Percentiles rank a stretch among this genome's conserved stretches.
These are phyloP conservation scores for Fusarium domesticum DNA, from an alignment of 2,329 filamentous ascomycete species.

Conservation along the genomic window DNA sequence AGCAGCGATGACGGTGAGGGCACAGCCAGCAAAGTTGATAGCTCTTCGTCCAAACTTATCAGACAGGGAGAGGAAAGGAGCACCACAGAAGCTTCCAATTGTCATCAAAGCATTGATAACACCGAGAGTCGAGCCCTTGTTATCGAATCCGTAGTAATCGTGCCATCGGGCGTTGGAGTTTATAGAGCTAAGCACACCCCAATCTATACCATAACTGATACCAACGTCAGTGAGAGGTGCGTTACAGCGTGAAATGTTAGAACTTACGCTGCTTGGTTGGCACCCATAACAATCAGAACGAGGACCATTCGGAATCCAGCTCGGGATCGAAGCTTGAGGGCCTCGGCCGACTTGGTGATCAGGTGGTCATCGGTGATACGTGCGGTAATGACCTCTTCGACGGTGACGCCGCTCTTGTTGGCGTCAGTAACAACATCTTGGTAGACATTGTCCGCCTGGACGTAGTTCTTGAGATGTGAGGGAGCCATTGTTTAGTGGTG, in stretches of 20 bases:
- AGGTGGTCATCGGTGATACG: conserved; percentile 23
- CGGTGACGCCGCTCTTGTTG: conserved; percentile 18
- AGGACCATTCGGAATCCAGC: conserved; percentile 20
- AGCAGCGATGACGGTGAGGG: conserved; percentile 19
- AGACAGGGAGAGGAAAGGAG: conserved; percentile 18
- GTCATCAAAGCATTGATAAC: conserved; percentile 26
- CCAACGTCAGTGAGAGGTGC: background rate
- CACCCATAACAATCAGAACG: conserved; percentile 17
- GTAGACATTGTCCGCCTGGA: conserved; percentile 11
- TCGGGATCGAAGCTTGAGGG: conserved; percentile 15
- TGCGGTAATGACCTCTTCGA: conserved; percentile 21
- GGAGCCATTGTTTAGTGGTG: background rate
- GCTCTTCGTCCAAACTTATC: conserved; percentile 24
- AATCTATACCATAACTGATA: conserved; percentile 25
- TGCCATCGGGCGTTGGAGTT: conserved; percentile 24
- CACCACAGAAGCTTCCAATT: conserved; percentile 23
- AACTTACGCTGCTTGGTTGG: conserved; percentile 13
- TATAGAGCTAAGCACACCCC: conserved; percentile 25
- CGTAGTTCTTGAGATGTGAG: background rate
- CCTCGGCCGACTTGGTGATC: conserved; percentile 16
- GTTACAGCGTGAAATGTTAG: no score
- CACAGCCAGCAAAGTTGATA: conserved; percentile 20
- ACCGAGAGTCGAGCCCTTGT: conserved; percentile 17
- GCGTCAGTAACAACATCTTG: conserved; percentile 21
- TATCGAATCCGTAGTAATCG: conserved; percentile 21